A percentile compares a stretch with the other conserved stretches of the same genome.
Evolutionary conservation across 2,329 filamentous ascomycete species (phyloP).

Genomic region (Xylariaceae sp.): DNA sequence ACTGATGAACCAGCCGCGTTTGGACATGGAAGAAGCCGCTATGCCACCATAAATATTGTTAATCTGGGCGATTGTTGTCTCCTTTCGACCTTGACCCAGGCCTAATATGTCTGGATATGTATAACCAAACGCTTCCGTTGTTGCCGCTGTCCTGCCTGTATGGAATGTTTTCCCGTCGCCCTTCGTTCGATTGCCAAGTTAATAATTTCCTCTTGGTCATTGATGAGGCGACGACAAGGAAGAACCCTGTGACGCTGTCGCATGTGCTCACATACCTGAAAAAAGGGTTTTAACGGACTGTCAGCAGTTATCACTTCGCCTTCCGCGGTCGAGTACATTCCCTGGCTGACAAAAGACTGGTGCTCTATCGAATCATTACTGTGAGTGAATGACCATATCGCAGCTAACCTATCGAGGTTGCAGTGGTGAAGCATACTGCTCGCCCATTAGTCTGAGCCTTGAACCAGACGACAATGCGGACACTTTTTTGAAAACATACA

Average conservation of each 20-base stretch:
- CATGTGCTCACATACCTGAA: conserved; percentile 25
- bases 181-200: conserved; percentile 3
- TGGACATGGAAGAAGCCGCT: neutral
- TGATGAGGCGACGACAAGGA: neutral
- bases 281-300: conserved; percentile 49
- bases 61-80: conserved; percentile 58
- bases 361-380: conserved; percentile 28
- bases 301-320: conserved; percentile 39
- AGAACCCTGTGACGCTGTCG: neutral
- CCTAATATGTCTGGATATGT: conserved; percentile 44
- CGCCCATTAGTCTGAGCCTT: conserved; percentile 1
- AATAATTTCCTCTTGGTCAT: neutral
- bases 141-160: conserved; percentile 35
- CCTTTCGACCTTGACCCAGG: conserved; percentile 52
- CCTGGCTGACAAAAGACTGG: conserved; percentile 27
- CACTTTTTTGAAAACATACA: conserved; percentile 32
- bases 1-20: conserved; percentile 34
- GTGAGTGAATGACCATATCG: conserved; percentile 43
- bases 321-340: conserved; percentile 38
- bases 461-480: neutral
- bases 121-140: conserved; percentile 36
- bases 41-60: conserved; percentile 43
- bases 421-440: conserved; percentile 47
- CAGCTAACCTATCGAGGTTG: conserved; percentile 57
- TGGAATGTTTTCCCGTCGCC: conserved; percentile 36